Evolutionary conservation across 164 flowering plant species (phyloP), one percentile per base, ranked within the genome.

Genomic region (Dillenia suffruticosa): DNA sequence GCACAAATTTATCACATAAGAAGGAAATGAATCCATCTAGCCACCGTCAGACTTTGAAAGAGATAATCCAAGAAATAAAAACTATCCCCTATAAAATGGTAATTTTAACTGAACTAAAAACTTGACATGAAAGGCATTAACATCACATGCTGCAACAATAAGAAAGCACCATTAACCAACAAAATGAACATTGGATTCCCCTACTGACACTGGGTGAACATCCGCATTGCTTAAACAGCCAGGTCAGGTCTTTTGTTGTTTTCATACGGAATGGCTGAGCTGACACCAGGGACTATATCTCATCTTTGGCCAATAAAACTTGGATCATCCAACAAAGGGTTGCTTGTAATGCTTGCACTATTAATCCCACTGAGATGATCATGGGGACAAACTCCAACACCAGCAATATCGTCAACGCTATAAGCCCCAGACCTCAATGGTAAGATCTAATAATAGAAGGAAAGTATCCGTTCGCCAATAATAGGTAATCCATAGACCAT

Each of bases 121-220:
- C n/a, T n/a, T n/a, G n/a, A n/a, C n/a, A n/a, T n/a, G n/a, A n/a
- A n/a, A n/a, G n/a, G n/a, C n/a, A n/a, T n/a, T n/a, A n/a, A n/a
- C n/a, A n/a, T n/a, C n/a, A n/a, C n/a, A n/a, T n/a, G n/a, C n/a
- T n/a, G n/a, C n/a, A n/a, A n/a, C n/a, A n/a, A n/a, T n/a, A n/a
- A n/a, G n/a, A n/a, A n/a, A n/a, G n/a, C n/a, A n/a, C n/a, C n/a
- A n/a, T n/a, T n/a, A n/a, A 69, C 77, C 83, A 16, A 88, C 89
- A 77, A 84, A 88, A 44, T 85, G 77, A 61, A 82, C 55, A 51
- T 77, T 85, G 9, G 89, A 80, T 51, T 77, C 88, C 51, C 71
- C 77, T 40, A 47, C 59, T 48, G 65, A n/a, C 12, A 50, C n/a
- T n/a, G n/a, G n/a, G n/a, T n/a, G 69, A 32, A 70, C 71, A 55